Evolutionary conservation across 495 filamentous ascomycete genomes (phyloP).

Genomic region (Sphaerosporella brunnea): DNA sequence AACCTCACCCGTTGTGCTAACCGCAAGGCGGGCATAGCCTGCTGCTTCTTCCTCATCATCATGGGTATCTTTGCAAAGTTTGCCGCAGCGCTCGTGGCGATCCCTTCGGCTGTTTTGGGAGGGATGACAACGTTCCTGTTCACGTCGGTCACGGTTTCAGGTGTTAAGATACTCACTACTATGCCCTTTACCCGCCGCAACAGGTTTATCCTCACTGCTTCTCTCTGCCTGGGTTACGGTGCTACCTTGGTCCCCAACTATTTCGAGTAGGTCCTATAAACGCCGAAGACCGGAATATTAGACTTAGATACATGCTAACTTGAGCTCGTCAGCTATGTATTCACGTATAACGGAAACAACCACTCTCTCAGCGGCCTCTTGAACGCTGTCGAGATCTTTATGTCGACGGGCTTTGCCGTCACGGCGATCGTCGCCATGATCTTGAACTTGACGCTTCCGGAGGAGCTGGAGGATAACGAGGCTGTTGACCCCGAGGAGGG

Average conservation of each 20-base stretch:
- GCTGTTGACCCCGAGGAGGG: constrained; percentile 3
- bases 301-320: no score
- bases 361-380: constrained; percentile 56
- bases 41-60: constrained; percentile 63
- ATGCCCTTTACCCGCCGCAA: constrained; percentile 69
- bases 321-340: constrained; percentile 48
- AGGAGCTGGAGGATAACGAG: constrained; percentile 43
- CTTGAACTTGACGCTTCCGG: constrained; percentile 53
- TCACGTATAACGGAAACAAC: constrained; percentile 53
- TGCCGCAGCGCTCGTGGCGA: constrained; percentile 68
- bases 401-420: constrained; percentile 64
- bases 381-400: constrained; percentile 62
- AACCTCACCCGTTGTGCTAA: constrained; percentile 79
- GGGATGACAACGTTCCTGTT: constrained; percentile 94
- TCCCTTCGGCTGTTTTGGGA: constrained; percentile 63
- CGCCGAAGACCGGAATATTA: no score
- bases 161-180: constrained; percentile 65
- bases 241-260: constrained; percentile 68
- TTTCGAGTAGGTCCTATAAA: constrained; percentile 38
- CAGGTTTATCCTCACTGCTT: constrained; percentile 71
- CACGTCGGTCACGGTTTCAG: constrained; percentile 64
- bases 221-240: constrained; percentile 46
- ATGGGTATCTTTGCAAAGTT: constrained; percentile 80
- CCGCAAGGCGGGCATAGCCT: constrained; percentile 61
- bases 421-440: constrained; percentile 47